Evolutionary conservation across 345 rosid genomes (phyloP).

Genomic region (Rhodamnia argentea): DNA sequence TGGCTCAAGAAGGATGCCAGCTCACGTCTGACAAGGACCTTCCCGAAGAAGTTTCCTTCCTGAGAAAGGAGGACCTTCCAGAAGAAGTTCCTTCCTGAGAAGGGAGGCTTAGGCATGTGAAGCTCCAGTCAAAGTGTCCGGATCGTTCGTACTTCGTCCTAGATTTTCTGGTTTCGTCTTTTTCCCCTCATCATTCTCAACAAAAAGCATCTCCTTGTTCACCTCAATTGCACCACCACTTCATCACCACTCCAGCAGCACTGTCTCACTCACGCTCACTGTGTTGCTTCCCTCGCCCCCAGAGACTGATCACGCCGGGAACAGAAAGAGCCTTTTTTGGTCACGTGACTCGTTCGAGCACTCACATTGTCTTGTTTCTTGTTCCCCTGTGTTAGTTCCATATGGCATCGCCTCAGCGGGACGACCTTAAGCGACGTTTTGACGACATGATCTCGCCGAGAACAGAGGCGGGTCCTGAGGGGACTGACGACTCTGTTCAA

Average conservation of each 20-base stretch:
- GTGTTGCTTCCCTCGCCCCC: neutral
- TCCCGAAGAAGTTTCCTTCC: no score
- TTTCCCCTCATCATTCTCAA: neutral
- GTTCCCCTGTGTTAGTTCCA: neutral
- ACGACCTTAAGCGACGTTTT: slow-evolving; percentile 35
- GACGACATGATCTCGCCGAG: slow-evolving; percentile 20
- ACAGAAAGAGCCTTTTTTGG: neutral
- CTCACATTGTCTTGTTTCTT: neutral
- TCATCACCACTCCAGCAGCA: neutral
- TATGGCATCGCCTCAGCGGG: slow-evolving; percentile 4
- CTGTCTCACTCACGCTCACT: slow-evolving; percentile 1
- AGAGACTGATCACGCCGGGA: neutral
- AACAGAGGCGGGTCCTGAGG: neutral
- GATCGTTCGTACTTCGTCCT: neutral
- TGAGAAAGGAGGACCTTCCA: no score
- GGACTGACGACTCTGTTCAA: neutral
- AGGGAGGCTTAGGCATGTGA: no score
- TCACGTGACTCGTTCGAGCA: neutral
- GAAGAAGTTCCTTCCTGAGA: no score
- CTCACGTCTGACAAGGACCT: no score
- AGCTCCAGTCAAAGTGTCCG: neutral
- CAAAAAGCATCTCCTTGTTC: neutral
- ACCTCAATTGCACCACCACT: neutral
- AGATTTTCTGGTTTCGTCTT: neutral
- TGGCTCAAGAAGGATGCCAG: no score